A percentile compares a stretch with the other conserved stretches of the same genome.
Evolutionary conservation across 192 early-diverging fungal species (phyloP).

Genomic region (Linderina pennispora): DNA sequence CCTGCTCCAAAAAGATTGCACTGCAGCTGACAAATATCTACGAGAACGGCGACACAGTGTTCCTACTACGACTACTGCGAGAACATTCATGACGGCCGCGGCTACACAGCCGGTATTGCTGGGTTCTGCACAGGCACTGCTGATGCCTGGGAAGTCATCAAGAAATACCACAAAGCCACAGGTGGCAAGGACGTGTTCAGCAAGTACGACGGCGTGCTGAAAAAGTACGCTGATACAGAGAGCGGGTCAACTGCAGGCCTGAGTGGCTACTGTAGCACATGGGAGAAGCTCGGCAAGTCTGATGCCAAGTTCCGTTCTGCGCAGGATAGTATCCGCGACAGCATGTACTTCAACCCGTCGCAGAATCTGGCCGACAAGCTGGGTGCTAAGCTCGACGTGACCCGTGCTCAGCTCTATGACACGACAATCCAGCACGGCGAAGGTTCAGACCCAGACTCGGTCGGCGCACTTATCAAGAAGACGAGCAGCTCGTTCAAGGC

Average conservation of each 20-base stretch:
- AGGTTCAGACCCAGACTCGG: slow-evolving; percentile 30
- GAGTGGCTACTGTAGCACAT: slow-evolving; percentile 43
- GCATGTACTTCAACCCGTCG: slow-evolving; percentile 36
- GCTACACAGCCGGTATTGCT: slow-evolving; percentile 29
- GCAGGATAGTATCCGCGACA: slow-evolving; percentile 31
- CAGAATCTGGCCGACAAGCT: slow-evolving; percentile 21
- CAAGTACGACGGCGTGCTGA: slow-evolving; percentile 13
- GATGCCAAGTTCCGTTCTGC: slow-evolving; percentile 37
- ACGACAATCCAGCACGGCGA: slow-evolving; percentile 40
- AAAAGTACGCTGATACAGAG: slow-evolving; percentile 9
- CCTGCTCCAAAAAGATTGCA: slow-evolving; percentile 25
- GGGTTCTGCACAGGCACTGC: slow-evolving; percentile 42
- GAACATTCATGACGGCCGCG: slow-evolving; percentile 26
- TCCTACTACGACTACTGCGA: slow-evolving; percentile 41
- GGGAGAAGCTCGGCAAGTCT: slow-evolving; percentile 28
- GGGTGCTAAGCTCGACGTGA: slow-evolving; percentile 26
- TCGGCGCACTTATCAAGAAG: slow-evolving; percentile 18
- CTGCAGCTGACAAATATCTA: slow-evolving; percentile 24
- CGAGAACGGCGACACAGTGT: slow-evolving; percentile 25
- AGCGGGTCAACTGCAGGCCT: slow-evolving; percentile 31
- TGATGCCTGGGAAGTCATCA: slow-evolving; percentile 47
- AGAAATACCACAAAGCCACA: slow-evolving; percentile 30
- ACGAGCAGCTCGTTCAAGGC: slow-evolving; percentile 15
- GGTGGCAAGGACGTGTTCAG: slow-evolving; percentile 30
- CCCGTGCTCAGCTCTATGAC: slow-evolving; percentile 48